Evolutionary conservation across 192 early-diverging fungal genomes (phyloP).

Genomic region (Dissophora globulifera): DNA sequence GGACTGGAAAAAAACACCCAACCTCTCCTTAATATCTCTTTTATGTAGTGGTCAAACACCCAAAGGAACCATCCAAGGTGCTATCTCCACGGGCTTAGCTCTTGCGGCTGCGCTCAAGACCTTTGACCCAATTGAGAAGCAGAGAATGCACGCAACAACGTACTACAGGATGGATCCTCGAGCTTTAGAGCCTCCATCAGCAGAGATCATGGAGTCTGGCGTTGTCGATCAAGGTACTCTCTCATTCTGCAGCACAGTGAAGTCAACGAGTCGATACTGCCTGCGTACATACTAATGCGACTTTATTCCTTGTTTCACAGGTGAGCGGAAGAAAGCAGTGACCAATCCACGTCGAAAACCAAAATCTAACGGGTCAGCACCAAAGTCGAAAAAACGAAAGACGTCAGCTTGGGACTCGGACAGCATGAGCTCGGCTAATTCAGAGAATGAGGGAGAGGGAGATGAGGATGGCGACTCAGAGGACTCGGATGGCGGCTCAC

Average conservation of each 20-base stretch:
- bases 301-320: too few relatives aligned
- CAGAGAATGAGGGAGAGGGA: slow-evolving; percentile 38
- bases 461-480: not conserved
- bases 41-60: slow-evolving; percentile 40
- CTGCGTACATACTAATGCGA: too few relatives aligned
- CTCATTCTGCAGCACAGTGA: too few relatives aligned
- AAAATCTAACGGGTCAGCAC: not conserved
- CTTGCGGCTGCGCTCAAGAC: slow-evolving; percentile 28
- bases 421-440: slow-evolving; percentile 34
- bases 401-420: slow-evolving; percentile 24
- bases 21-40: too few relatives aligned
- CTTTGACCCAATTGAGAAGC: slow-evolving; percentile 49
- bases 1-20: too few relatives aligned
- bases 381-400: slow-evolving; percentile 13
- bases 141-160: slow-evolving; percentile 36
- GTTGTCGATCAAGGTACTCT: slow-evolving; percentile 8
- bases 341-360: slow-evolving; percentile 26
- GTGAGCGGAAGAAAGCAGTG: slow-evolving; percentile 6
- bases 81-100: slow-evolving; percentile 43
- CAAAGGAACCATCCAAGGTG: slow-evolving; percentile 47
- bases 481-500: not conserved
- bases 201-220: slow-evolving; percentile 8
- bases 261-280: too few relatives aligned
- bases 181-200: slow-evolving; percentile 14
- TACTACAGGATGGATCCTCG: slow-evolving; percentile 40